Base-by-base conservation (phyloP, 2,329 filamentous ascomycete species). In the Bertia moriformis region DNA sequence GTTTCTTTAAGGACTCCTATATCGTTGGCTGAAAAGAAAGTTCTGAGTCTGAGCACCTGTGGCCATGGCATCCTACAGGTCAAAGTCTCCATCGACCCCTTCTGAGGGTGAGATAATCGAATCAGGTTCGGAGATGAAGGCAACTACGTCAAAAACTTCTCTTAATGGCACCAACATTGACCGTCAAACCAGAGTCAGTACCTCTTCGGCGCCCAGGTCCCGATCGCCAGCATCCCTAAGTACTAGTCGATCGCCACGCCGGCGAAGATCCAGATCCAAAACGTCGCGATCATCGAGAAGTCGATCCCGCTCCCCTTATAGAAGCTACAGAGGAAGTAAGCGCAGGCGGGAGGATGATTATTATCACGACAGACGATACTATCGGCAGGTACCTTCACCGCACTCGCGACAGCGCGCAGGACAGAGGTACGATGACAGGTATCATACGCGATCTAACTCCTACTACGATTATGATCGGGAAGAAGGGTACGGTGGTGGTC, bases 91-190 rank as follows among this genome's bases (percentile, higher is more conserved):
- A 35, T 35, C 67, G 50, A 65, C 61, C 50, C 65, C 66, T 47
- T 67, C 64, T 48, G 69, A 74, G 58, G 69, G 70, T 58, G 70
- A 74, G 57, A 67, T 71, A 51, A 54, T 67, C 53, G 67, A 69
- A 57, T 67, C 67, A 62, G 65, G 64, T 54, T 66, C 63, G 61
- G 69, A 71, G 61, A 12, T 18, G 32, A 75, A 75, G 71, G 71
- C 70, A 73, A 71, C 66, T 70, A 68, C 62, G 62, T 67, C 66
- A 63, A 60, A 63, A 58, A 56, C 57, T 60, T 59, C 58, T 55
- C 51, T 63, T 54, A 66, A 63, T 66, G 63, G 64, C 65, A 65
- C 52, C 61, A 65, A 56, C 57, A 62, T 75, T 75, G 67, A 75
- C 69, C 67, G 64, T 65, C 65, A 62, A 58, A 58, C 63, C 69